A percentile compares a stretch with the other conserved stretches of the same genome.
phyloP scores from a whole-genome alignment of 495 filamentous ascomycete genomes.

The Neurospora tetraspora region DNA sequence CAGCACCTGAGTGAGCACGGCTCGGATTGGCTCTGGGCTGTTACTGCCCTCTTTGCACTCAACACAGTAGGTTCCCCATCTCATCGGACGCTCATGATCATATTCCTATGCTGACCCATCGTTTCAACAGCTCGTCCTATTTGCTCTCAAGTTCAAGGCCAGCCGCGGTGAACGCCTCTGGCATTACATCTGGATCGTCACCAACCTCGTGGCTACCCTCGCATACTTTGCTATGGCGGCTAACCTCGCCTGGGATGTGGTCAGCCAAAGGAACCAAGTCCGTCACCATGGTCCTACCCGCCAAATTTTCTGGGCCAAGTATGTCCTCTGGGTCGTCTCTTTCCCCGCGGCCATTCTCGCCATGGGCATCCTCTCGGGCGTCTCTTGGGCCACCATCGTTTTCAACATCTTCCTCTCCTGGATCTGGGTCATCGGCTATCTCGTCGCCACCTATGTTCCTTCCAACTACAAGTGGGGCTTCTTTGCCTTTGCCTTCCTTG shows the following conservation, averaged over 20 bases:
- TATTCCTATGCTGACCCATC: neutral
- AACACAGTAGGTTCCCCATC: constrained; percentile 19
- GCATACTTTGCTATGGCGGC: constrained; percentile 36
- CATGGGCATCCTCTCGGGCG: constrained; percentile 33
- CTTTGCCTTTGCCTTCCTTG: constrained; percentile 33
- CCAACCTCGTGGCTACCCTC: constrained; percentile 35
- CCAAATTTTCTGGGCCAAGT: constrained; percentile 43
- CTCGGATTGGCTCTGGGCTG: constrained; percentile 39
- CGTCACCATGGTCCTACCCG: constrained; percentile 18
- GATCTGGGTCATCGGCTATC: constrained; percentile 37
- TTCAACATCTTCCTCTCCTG: constrained; percentile 34
- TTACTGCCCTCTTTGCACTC: constrained; percentile 33
- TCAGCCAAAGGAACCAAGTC: constrained; percentile 25
- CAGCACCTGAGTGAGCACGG: constrained; percentile 31
- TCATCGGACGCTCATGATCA: neutral
- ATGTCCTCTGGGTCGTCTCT: constrained; percentile 38
- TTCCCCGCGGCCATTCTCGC: constrained; percentile 32
- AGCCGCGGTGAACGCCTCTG: constrained; percentile 39
- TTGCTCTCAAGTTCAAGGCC: constrained; percentile 28
- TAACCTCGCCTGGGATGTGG: constrained; percentile 28
- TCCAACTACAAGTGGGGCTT: constrained; percentile 45
- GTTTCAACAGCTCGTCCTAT: constrained; percentile 20
- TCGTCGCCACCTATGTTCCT: constrained; percentile 31
- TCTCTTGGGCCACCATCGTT: constrained; percentile 37
- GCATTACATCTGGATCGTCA: constrained; percentile 43